Percentiles rank a stretch among this genome's conserved stretches.
These are phyloP conservation scores for Mucor indicus DNA, from an alignment of 371 early-diverging fungal species.

Conservation along the genomic window DNA sequence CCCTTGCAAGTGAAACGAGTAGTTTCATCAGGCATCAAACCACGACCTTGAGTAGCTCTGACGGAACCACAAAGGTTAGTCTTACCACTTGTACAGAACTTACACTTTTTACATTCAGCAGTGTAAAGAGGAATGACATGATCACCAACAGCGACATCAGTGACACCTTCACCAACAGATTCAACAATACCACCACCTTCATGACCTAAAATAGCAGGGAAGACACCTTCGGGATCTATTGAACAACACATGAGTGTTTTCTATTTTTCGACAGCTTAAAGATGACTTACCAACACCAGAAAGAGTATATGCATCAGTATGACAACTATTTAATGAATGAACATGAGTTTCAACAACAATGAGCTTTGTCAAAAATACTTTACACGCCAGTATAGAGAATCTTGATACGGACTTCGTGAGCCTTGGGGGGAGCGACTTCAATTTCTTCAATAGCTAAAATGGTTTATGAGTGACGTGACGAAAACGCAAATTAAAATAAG, in stretches of 20 bases:
- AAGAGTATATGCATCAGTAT: constrained; percentile 93
- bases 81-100: constrained; percentile 93
- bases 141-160: constrained; percentile 85
- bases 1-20: constrained; percentile 93
- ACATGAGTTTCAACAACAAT: not conserved
- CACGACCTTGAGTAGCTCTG: constrained; percentile 90
- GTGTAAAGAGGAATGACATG: constrained; percentile 96
- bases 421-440: constrained; percentile 91
- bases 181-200: constrained; percentile 96
- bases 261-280: not conserved
- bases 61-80: constrained; percentile 94
- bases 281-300: constrained; percentile 71
- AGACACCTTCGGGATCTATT: constrained; percentile 83
- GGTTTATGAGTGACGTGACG: not conserved
- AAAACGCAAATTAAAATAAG: not conserved
- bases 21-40: constrained; percentile 94
- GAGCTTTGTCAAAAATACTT: constrained; percentile 23
- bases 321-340: constrained; percentile 66
- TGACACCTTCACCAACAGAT: constrained; percentile 95
- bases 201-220: constrained; percentile 93
- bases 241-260: not conserved
- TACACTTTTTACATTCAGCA: constrained; percentile 91
- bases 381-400: constrained; percentile 86
- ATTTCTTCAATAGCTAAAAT: constrained; percentile 80
- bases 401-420: constrained; percentile 95